Conservation (phyloP, 306 rosid species). For the Morella rubra region DNA sequence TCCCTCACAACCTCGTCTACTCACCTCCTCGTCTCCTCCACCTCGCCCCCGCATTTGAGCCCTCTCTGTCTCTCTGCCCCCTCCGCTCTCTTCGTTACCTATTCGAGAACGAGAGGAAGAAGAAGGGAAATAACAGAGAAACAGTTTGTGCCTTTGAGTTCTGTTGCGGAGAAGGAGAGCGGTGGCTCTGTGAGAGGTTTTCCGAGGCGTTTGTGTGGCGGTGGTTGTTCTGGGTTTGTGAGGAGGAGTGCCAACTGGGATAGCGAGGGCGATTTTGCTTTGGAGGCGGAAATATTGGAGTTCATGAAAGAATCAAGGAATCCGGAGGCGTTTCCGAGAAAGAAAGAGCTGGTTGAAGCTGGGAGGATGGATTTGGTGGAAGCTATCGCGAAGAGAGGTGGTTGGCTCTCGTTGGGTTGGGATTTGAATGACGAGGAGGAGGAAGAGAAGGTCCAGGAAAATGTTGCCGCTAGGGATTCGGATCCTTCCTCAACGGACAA, state of each 20-base stretch:
- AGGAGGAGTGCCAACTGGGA: conserved; percentile 53
- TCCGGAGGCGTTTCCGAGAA: conserved; percentile 67
- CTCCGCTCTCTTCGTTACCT: conserved; percentile 11
- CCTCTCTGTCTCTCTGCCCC: conserved; percentile 13
- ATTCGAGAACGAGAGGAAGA: conserved; percentile 3
- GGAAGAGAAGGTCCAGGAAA: conserved; percentile 14
- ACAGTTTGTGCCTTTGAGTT: conserved; percentile 10
- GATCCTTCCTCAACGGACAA: background rate
- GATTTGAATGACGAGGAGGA: conserved; percentile 44
- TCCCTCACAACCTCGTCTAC: conserved; percentile 29
- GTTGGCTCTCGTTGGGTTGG: conserved; percentile 94
- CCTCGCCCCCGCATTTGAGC: conserved; percentile 18
- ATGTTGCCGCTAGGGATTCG: background rate
- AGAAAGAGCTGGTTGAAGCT: conserved; percentile 61
- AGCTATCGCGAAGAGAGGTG: conserved; percentile 64
- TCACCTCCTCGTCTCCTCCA: conserved; percentile 15
- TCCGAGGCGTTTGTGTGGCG: conserved; percentile 30
- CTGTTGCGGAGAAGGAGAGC: conserved; percentile 18
- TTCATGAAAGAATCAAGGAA: conserved; percentile 71
- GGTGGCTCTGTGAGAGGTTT: conserved; percentile 22
- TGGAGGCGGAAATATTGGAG: conserved; percentile 77
- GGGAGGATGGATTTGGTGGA: conserved; percentile 84
- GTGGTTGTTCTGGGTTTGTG: conserved; percentile 41
- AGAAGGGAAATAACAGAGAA: conserved; percentile 3
- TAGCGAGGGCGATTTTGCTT: conserved; percentile 46